These are phyloP conservation scores for Cutaneotrichosporon cutaneum DNA, from an alignment of 1,284 basidiomycete species.

Conservation along the genomic window DNA sequence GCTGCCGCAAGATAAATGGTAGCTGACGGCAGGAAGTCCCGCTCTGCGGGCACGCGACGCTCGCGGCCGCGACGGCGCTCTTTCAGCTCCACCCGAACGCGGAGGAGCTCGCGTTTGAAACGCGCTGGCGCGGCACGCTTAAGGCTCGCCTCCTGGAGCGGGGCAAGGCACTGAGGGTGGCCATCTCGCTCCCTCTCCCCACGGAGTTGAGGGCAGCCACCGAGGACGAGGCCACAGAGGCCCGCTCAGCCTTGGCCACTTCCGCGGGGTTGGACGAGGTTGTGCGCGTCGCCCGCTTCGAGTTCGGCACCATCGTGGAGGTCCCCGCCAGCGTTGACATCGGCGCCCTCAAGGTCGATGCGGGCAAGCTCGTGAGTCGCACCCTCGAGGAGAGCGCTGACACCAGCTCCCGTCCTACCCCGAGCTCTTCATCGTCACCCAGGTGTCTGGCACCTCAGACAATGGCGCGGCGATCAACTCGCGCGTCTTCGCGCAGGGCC, in stretches of 20 bases:
- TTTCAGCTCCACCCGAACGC: slow-evolving; percentile 31
- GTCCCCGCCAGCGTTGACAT: slow-evolving; percentile 28
- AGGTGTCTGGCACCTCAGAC: slow-evolving; percentile 14
- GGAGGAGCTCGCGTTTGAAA: slow-evolving; percentile 28
- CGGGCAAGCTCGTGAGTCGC: slow-evolving; percentile 26
- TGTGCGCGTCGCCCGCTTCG: slow-evolving; percentile 13
- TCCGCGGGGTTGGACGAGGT: slow-evolving; percentile 9
- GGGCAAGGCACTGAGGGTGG: slow-evolving; percentile 34
- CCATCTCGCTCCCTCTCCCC: slow-evolving; percentile 73
- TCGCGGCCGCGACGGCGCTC: slow-evolving; percentile 35
- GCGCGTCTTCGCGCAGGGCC: slow-evolving; percentile 33
- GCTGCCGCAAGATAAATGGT: slow-evolving; percentile 6
- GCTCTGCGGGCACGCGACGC: slow-evolving; percentile 46
- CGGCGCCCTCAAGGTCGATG: slow-evolving; percentile 22
- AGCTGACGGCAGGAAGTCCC: slow-evolving; percentile 33
- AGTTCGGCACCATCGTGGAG: slow-evolving; percentile 29
- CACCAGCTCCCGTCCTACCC: slow-evolving; percentile 10
- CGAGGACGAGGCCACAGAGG: background rate
- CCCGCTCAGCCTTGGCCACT: slow-evolving; percentile 16
- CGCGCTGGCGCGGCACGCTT: slow-evolving; percentile 33
- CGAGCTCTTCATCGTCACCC: slow-evolving; percentile 30
- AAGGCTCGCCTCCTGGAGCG: slow-evolving; percentile 18
- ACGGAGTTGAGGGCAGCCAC: slow-evolving; percentile 51
- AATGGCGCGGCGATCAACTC: slow-evolving; percentile 17
- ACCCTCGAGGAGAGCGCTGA: background rate